phyloP scores from a whole-genome alignment of 768 basidiomycete genomes.

The Mrakia hoshinonis region DNA sequence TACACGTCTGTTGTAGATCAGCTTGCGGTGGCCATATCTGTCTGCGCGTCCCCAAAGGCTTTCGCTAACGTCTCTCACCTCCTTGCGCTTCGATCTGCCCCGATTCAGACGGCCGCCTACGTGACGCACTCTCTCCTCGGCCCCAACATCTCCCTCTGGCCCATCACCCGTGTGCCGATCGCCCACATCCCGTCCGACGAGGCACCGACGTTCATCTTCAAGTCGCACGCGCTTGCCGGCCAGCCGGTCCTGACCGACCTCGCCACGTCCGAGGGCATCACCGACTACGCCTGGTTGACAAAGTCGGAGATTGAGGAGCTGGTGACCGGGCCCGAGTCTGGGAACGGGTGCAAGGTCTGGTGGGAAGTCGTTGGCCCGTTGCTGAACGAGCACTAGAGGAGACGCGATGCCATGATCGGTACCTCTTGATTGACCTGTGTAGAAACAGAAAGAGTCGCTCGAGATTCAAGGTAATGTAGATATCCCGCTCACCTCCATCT shows the following conservation, averaged over 20 bases:
- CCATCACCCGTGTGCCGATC: conserved; percentile 27
- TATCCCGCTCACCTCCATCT: neutral
- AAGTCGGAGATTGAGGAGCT: conserved; percentile 73
- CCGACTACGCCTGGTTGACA: conserved; percentile 87
- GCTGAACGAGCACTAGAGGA: conserved; percentile 10
- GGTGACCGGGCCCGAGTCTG: conserved; percentile 45
- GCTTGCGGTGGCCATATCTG: no score
- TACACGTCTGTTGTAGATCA: neutral
- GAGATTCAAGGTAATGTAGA: neutral
- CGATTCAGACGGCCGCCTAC: neutral
- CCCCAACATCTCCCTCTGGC: conserved; percentile 29
- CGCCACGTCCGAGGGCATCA: conserved; percentile 48
- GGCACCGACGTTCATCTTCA: conserved; percentile 80
- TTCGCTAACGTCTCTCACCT: no score
- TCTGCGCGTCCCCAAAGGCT: no score
- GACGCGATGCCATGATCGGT: neutral
- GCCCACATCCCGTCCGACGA: conserved; percentile 3
- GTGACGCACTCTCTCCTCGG: conserved; percentile 22
- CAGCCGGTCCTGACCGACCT: conserved; percentile 50
- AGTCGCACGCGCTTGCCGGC: conserved; percentile 84
- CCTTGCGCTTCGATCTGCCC: neutral
- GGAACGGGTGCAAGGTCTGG: conserved; percentile 6
- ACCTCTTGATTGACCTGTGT: neutral
- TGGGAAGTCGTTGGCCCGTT: conserved; percentile 18
- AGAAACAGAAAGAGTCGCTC: neutral